phyloP scores from a whole-genome alignment of 768 basidiomycete genomes.

The Lactarius hengduanensis region DNA sequence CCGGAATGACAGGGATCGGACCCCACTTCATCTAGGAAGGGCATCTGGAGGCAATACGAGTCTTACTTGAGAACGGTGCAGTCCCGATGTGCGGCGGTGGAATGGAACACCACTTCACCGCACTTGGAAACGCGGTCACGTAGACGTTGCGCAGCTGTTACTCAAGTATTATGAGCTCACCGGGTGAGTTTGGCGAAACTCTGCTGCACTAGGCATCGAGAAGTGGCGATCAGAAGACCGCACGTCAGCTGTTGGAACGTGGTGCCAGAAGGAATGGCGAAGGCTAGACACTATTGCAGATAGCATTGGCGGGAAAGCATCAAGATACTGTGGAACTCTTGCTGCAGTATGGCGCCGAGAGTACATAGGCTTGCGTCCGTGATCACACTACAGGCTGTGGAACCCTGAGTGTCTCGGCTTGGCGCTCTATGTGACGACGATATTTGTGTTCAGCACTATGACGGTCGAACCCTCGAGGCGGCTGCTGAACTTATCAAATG shows the following conservation, averaged over 20 bases:
- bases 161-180: neutral
- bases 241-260: neutral
- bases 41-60: neutral
- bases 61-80: too few relatives aligned
- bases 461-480: neutral
- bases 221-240: neutral
- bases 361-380: neutral
- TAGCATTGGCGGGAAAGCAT: too few relatives aligned
- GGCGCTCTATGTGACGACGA: too few relatives aligned
- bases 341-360: neutral
- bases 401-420: neutral
- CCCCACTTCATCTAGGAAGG: neutral
- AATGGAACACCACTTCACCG: too few relatives aligned
- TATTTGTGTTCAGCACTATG: too few relatives aligned
- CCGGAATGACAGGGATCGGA: neutral
- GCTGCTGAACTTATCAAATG: constrained; percentile 28
- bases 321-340: neutral
- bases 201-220: neutral
- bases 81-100: too few relatives aligned
- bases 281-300: neutral
- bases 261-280: neutral
- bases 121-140: too few relatives aligned
- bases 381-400: neutral
- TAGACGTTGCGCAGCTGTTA: neutral
- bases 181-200: neutral